phyloP scores from a whole-genome alignment of 1,139 yeast genomes.

The Hemisphaericaspora xylanilytica region DNA sequence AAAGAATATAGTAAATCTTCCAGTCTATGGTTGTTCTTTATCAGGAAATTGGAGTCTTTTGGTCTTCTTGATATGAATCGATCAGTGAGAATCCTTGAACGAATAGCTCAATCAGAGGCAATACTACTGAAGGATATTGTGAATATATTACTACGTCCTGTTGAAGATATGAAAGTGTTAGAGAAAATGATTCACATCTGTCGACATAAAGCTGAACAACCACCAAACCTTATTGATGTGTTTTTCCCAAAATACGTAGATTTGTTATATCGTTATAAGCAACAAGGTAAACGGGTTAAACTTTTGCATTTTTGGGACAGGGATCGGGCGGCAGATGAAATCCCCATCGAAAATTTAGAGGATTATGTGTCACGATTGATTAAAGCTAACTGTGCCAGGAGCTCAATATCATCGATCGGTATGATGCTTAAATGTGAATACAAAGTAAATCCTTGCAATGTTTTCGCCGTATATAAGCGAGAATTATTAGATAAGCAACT shows the following conservation, averaged over 20 bases:
- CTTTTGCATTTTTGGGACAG: constrained; percentile 21
- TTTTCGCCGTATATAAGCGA: constrained; percentile 33
- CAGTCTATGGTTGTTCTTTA: constrained; percentile 36
- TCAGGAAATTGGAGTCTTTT: constrained; percentile 32
- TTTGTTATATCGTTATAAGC: constrained; percentile 17
- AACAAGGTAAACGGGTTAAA: constrained; percentile 7
- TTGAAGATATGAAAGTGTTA: constrained; percentile 14
- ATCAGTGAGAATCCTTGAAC: constrained; percentile 25
- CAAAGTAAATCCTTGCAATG: constrained; percentile 29
- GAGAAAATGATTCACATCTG: constrained; percentile 9
- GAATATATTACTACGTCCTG: constrained; percentile 26
- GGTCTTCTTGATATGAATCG: constrained; percentile 33
- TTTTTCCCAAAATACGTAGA: constrained; percentile 33
- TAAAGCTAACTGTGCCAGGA: constrained; percentile 15
- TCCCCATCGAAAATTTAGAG: constrained; percentile 13
- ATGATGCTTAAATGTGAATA: constrained; percentile 49
- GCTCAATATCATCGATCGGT: constrained; percentile 31
- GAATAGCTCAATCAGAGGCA: constrained; percentile 24
- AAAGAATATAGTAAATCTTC: constrained; percentile 24
- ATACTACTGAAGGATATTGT: constrained; percentile 33
- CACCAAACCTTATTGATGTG: background rate
- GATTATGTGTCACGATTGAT: constrained; percentile 28
- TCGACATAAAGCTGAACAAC: background rate
- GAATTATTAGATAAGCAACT: constrained; percentile 19
- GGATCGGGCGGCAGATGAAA: background rate